phyloP scores from a whole-genome alignment of 352 stramenopile genomes.

The Pythium vanterpoolii region DNA sequence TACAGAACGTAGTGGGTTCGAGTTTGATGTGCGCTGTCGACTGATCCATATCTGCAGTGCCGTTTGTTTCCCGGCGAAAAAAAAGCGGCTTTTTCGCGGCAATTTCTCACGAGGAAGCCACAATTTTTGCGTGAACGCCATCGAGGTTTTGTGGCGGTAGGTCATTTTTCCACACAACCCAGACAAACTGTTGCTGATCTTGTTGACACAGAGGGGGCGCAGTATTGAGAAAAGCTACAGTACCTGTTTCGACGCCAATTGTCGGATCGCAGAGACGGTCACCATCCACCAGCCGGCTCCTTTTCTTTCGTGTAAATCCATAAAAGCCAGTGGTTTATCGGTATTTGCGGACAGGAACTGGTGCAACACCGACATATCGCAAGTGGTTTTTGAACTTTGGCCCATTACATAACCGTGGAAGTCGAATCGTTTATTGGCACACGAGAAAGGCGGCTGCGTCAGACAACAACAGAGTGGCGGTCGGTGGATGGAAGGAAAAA shows the following conservation, averaged over 20 bases:
- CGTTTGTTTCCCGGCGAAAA: neutral
- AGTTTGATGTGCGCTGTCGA: no score
- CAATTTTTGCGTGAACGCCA: neutral
- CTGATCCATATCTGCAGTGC: neutral
- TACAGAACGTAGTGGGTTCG: no score
- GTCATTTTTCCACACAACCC: neutral
- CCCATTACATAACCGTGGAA: constrained; percentile 17
- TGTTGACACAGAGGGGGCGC: neutral
- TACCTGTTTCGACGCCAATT: neutral
- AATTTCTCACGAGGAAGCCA: neutral
- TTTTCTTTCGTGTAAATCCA: constrained; percentile 1
- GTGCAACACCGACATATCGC: neutral
- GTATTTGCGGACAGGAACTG: neutral
- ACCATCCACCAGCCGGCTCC: neutral
- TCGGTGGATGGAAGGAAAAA: constrained; percentile 2
- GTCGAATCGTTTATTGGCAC: neutral
- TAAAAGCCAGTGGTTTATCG: constrained; percentile 22
- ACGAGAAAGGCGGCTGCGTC: constrained; percentile 2
- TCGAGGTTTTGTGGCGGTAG: neutral
- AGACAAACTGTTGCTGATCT: neutral
- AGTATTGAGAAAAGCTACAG: neutral
- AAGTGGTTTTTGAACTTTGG: constrained; percentile 15
- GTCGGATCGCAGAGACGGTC: neutral
- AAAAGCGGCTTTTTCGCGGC: neutral
- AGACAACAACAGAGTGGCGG: constrained; percentile 8